Evolutionary conservation across 768 basidiomycete species (phyloP).

Genomic region (Kwoniella shandongensis): DNA sequence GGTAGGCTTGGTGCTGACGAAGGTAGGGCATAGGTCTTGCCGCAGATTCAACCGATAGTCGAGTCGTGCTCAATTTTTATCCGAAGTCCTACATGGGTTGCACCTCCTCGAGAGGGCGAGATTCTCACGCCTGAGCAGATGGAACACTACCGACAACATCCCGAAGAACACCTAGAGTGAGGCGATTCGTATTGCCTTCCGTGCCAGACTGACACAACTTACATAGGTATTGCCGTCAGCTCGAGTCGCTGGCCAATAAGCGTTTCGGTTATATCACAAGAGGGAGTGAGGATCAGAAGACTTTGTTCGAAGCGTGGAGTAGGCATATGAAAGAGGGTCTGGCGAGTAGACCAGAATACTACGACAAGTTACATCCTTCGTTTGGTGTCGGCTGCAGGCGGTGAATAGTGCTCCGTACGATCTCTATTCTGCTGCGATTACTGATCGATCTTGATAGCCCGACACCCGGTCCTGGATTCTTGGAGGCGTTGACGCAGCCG

Average conservation of each 20-base stretch:
- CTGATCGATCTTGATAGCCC: not conserved
- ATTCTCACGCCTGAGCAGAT: slow-evolving; percentile 6
- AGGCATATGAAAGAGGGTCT: slow-evolving; percentile 8
- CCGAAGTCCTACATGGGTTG: slow-evolving; percentile 8
- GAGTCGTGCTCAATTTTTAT: slow-evolving; percentile 12
- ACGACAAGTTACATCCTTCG: slow-evolving; percentile 9
- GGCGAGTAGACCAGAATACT: slow-evolving; percentile 9
- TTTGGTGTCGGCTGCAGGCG: slow-evolving; percentile 13
- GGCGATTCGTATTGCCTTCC: no score
- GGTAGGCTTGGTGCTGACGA: not conserved
- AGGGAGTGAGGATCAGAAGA: slow-evolving; percentile 14
- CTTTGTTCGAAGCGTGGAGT: slow-evolving; percentile 9
- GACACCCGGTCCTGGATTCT: slow-evolving; percentile 12
- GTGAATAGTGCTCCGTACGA: not conserved
- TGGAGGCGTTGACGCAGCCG: slow-evolving; percentile 3
- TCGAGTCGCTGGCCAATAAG: slow-evolving; percentile 13
- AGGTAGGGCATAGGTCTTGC: slow-evolving; percentile 3
- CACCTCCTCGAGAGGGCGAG: slow-evolving; percentile 11
- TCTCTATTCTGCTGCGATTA: not conserved
- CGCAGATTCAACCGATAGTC: slow-evolving; percentile 11
- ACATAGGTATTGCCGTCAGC: slow-evolving; percentile 4
- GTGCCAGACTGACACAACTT: no score
- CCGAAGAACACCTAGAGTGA: slow-evolving; percentile 11
- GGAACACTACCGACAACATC: slow-evolving; percentile 1
- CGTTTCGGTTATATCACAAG: slow-evolving; percentile 14